Percentiles rank a stretch among this genome's conserved stretches.
phyloP scores from a whole-genome alignment of 768 basidiomycete species.

The Terana coerulea region DNA sequence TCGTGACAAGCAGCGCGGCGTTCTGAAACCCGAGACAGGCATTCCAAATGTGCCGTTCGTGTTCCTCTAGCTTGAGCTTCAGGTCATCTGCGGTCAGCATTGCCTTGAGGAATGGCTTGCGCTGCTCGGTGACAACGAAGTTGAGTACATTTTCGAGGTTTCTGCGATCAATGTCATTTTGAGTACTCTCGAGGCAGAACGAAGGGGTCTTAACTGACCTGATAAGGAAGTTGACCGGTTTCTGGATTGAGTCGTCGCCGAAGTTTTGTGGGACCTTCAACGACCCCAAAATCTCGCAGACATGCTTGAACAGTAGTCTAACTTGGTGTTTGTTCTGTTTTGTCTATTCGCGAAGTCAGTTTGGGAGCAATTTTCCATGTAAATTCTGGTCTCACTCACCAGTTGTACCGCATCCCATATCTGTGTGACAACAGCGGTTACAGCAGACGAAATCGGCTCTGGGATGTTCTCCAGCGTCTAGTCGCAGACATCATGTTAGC shows the following conservation, averaged over 20 bases:
- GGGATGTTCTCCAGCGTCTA: not conserved
- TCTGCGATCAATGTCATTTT: not conserved
- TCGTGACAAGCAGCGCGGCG: not conserved
- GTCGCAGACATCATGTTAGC: not conserved
- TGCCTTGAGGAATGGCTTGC: not conserved
- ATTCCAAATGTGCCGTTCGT: not conserved
- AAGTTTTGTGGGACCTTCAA: constrained; percentile 1
- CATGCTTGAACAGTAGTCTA: constrained; percentile 1
- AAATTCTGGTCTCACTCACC: not conserved
- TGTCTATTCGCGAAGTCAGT: not conserved
- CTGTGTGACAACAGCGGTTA: not conserved
- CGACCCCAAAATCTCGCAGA: not conserved
- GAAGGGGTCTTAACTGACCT: no score
- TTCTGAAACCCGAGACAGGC: constrained; percentile 1
- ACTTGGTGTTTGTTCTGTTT: constrained; percentile 1
- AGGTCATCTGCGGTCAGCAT: constrained; percentile 5
- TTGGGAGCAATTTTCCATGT: not conserved
- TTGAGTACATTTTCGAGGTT: constrained; percentile 3
- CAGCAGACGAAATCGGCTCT: not conserved
- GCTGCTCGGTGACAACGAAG: constrained; percentile 1
- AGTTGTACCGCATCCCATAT: constrained; percentile 2
- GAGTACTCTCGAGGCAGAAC: no score
- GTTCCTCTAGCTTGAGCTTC: constrained; percentile 1
- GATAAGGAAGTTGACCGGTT: not conserved
- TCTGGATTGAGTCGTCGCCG: not conserved